Base-by-base conservation (phyloP, 1,139 yeast genomes). In the Lodderomyces pseudojiufengensis region DNA sequence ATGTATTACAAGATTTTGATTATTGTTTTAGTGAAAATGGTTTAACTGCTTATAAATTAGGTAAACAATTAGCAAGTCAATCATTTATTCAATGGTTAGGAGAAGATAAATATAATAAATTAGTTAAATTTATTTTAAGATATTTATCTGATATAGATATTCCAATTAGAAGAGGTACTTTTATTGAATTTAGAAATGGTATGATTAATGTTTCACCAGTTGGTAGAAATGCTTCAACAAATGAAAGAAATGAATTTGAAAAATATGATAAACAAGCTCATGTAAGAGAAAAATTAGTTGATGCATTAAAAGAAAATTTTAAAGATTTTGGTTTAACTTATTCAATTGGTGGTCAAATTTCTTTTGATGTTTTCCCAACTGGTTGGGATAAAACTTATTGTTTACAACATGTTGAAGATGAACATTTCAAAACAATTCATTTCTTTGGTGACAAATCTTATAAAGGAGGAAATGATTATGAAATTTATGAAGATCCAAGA, bases 331-430 rank as follows among this genome's bases (percentile, higher is more conserved):
- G 83, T 36, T 77, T 92, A 61, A 90, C 97, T 49, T 94, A 84
- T 76, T 92, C 98, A 40, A 92, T 92, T 51, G 98, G 97, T 63
- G 99, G 99, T 51, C 97, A 92, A 76, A 92, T 92, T 63, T 92
- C 98, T 33, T 92, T 92, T 57, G 99, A 92, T 57, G 98, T 92
- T 49, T 92, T 92, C 90, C 99, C 99, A 70, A 85, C 96, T 47
- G 99, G 99, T 57, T 92, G 99, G 99, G 98, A 92, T 67, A 92
- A 94, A 79, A 94, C 98, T 45, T 94, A 90, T 72, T 86, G 95
- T 67, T 79, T 94, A 59, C 88, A 82, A 65, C 98, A 90, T 68
- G 90, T 92, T 53, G 88, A 70, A 54, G 66, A 73, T 45, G 97
- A 90, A 66, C 79, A 83, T 46, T 94, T 90, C 70, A 73, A 81